Percentiles rank a stretch among this genome's conserved stretches.
Evolutionary conservation across 306 rosid genomes (phyloP).

Genomic region (Pyrus bretschneideri): DNA sequence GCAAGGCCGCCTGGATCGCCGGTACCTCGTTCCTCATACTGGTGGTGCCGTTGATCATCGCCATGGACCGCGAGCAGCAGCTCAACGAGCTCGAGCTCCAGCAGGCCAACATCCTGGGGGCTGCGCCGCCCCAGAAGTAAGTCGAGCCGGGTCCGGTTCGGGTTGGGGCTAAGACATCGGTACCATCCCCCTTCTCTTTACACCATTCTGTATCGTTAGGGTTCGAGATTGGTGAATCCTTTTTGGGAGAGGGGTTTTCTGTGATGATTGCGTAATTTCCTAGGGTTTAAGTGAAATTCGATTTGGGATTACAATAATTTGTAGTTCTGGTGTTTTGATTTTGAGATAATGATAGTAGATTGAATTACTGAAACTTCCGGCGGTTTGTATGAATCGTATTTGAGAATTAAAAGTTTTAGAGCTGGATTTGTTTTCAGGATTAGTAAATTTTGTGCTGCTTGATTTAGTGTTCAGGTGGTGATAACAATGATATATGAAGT

Average conservation of each 20-base stretch:
- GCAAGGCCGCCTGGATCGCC: slow-evolving; percentile 92
- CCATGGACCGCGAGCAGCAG: slow-evolving; percentile 98
- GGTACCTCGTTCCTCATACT: slow-evolving; percentile 80
- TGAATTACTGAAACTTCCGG: not conserved
- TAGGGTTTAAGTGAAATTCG: not conserved
- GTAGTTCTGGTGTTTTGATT: not conserved
- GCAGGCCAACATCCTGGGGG: slow-evolving; percentile 84
- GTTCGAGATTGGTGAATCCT: not conserved
- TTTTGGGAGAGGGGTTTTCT: not conserved
- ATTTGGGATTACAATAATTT: not conserved
- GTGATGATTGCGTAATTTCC: not conserved
- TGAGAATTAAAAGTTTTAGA: not conserved
- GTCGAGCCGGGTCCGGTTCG: not conserved
- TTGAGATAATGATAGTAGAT: not conserved
- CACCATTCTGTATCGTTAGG: not conserved
- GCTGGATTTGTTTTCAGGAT: not conserved
- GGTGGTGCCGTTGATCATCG: slow-evolving; percentile 79
- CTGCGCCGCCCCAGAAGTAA: slow-evolving; percentile 37
- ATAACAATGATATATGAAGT: not conserved
- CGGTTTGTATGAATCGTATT: not conserved
- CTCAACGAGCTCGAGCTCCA: slow-evolving; percentile 83
- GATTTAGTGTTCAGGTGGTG: not conserved
- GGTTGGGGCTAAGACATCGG: not conserved
- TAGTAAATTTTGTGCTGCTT: not conserved
- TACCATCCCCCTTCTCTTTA: not conserved